A percentile compares a stretch with the other conserved stretches of the same genome.
Conservation (phyloP, 2,329 filamentous ascomycete genomes). For the Macrophomina phaseolina region DNA sequence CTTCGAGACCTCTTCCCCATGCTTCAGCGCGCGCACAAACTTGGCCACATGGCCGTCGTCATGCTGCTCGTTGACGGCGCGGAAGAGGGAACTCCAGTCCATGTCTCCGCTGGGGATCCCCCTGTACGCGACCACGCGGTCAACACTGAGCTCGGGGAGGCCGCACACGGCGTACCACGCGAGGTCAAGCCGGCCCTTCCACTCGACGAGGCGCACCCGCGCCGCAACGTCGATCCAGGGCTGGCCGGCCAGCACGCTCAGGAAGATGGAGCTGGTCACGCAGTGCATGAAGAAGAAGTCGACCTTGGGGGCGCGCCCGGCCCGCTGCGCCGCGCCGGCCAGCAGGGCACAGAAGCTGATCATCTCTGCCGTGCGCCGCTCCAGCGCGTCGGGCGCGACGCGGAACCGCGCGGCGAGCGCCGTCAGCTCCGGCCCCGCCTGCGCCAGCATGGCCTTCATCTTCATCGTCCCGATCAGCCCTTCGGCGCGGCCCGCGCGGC, state of each 20-base stretch:
- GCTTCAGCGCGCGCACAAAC: constrained; percentile 19
- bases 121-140: background rate
- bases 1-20: too few relatives aligned
- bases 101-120: constrained; percentile 34
- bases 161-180: constrained; percentile 73
- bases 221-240: constrained; percentile 65
- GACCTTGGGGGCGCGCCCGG: constrained; percentile 70
- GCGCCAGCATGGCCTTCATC: too few relatives aligned
- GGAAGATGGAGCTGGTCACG: constrained; percentile 78
- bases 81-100: constrained; percentile 54
- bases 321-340: constrained; percentile 67
- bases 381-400: too few relatives aligned
- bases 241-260: constrained; percentile 61
- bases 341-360: constrained; percentile 51
- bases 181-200: constrained; percentile 79
- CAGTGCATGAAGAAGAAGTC: constrained; percentile 87
- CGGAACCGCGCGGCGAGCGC: too few relatives aligned
- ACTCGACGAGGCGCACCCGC: constrained; percentile 77
- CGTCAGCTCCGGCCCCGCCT: too few relatives aligned
- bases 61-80: constrained; percentile 43
- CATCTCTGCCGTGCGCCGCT: background rate
- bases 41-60: constrained; percentile 88
- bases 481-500: too few relatives aligned
- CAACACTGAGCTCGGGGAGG: constrained; percentile 63
- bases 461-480: too few relatives aligned